A percentile compares a stretch with the other conserved stretches of the same genome.
These are phyloP conservation scores for Exophiala mesophila DNA, from an alignment of 2,329 filamentous ascomycete genomes.

Conservation along the genomic window DNA sequence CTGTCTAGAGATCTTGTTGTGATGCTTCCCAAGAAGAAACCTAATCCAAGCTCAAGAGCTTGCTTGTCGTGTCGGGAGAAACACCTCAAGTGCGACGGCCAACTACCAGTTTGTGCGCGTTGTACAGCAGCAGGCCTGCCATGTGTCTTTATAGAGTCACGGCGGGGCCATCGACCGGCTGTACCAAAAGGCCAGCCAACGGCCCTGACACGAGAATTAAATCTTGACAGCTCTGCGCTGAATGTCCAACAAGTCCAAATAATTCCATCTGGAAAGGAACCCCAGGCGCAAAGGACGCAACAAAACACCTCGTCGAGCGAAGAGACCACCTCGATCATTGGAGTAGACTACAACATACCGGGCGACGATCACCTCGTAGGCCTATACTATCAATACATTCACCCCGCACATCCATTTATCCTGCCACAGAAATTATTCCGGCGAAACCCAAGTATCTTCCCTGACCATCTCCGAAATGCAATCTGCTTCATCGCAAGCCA, in stretches of 20 bases:
- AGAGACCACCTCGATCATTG: background rate
- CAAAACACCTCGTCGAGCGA: conserved; percentile 29
- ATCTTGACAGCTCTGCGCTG: too few species aligned
- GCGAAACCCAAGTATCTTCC: conserved; percentile 35
- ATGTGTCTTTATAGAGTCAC: too few species aligned
- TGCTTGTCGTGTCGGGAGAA: too few species aligned
- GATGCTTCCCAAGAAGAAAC: too few species aligned
- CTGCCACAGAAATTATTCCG: conserved; percentile 41
- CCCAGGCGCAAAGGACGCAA: background rate
- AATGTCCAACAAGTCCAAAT: background rate
- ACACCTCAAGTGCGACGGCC: too few species aligned
- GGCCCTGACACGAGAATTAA: too few species aligned
- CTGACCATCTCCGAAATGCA: conserved; percentile 47
- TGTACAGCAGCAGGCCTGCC: too few species aligned
- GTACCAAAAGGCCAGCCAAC: too few species aligned
- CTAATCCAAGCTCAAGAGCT: too few species aligned
- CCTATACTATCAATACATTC: conserved; percentile 53
- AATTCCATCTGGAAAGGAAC: background rate
- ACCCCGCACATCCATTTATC: conserved; percentile 52
- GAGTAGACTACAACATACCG: background rate
- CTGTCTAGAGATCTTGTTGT: too few species aligned
- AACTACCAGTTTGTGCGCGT: too few species aligned
- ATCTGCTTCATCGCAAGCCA: conserved; percentile 54
- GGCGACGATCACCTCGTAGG: conserved; percentile 36
- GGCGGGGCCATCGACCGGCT: too few species aligned